These are phyloP conservation scores for Sordaria brevicollis DNA, from an alignment of 495 filamentous ascomycete genomes.

Conservation along the genomic window DNA sequence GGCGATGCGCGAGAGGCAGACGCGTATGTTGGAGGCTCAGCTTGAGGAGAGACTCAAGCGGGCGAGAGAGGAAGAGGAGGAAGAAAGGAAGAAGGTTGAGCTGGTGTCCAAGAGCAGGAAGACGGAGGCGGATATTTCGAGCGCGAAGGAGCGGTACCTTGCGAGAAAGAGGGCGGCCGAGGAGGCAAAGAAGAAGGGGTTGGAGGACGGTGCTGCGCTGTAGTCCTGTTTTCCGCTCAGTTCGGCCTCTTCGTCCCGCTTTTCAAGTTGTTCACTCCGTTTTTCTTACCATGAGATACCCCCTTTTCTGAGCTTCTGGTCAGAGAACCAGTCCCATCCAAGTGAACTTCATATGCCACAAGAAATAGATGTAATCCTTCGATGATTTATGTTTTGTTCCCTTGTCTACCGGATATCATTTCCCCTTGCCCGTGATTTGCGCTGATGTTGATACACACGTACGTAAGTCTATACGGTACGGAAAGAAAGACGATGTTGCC, in stretches of 20 bases:
- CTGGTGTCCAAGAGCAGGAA: slow-evolving; percentile 60
- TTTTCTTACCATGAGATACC: not conserved
- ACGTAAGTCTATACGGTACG: too few species aligned
- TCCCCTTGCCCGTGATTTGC: not conserved
- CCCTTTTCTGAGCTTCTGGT: not conserved
- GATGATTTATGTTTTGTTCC: not conserved
- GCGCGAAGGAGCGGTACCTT: slow-evolving; percentile 79
- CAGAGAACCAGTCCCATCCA: not conserved
- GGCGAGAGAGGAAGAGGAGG: slow-evolving; percentile 63
- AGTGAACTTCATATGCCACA: not conserved
- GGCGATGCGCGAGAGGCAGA: slow-evolving; percentile 70
- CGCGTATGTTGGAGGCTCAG: slow-evolving; percentile 76
- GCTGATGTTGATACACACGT: not conserved
- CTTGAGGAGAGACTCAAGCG: slow-evolving; percentile 66
- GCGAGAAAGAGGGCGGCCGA: slow-evolving; percentile 75
- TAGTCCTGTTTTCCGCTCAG: not conserved
- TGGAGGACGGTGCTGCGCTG: slow-evolving; percentile 4
- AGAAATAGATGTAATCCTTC: not conserved
- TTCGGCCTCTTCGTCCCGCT: not conserved
- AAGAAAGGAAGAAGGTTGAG: slow-evolving; percentile 56
- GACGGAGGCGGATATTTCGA: slow-evolving; percentile 71
- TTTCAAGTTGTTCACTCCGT: not conserved
- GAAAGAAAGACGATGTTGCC: not conserved
- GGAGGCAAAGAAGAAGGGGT: slow-evolving; percentile 47
- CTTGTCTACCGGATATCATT: not conserved